Conservation (phyloP, 345 rosid species). For the Durio zibethinus region DNA sequence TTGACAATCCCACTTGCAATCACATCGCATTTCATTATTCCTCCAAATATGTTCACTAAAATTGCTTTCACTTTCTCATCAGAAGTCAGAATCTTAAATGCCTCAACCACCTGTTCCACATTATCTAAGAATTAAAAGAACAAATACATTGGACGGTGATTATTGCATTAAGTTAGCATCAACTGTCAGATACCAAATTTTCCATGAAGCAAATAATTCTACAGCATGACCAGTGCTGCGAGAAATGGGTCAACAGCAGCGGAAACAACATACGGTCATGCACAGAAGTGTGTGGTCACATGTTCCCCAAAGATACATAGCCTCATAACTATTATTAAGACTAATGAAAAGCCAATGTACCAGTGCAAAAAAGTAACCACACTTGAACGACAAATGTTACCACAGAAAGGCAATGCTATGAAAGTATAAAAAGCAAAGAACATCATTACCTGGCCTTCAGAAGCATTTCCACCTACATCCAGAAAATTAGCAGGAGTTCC, state of each 20-base stretch:
- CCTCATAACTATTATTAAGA: background rate
- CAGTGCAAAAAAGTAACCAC: background rate
- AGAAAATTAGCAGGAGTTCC: conserved; percentile 99
- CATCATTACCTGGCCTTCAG: conserved; percentile 72
- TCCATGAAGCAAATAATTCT: background rate
- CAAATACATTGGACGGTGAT: background rate
- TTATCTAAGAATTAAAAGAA: conserved; percentile 3
- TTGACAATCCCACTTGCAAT: conserved; percentile 96
- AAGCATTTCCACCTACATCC: conserved; percentile 98
- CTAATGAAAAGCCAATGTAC: background rate
- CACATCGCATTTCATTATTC: conserved; percentile 97
- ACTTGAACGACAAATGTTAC: background rate
- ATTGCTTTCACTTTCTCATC: conserved; percentile 97
- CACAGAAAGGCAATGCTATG: background rate
- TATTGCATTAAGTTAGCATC: background rate
- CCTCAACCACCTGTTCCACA: conserved; percentile 77
- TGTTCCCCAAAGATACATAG: background rate
- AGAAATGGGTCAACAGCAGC: background rate
- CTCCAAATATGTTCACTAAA: conserved; percentile 93
- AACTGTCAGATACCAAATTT: background rate
- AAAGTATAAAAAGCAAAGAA: conserved; percentile 7
- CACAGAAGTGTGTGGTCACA: background rate
- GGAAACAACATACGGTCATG: background rate
- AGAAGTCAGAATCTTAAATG: conserved; percentile 91
- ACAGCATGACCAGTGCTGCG: background rate